These are phyloP conservation scores for Flaveria ramosissima DNA, from an alignment of 129 eudicot species.

Conservation along the genomic window DNA sequence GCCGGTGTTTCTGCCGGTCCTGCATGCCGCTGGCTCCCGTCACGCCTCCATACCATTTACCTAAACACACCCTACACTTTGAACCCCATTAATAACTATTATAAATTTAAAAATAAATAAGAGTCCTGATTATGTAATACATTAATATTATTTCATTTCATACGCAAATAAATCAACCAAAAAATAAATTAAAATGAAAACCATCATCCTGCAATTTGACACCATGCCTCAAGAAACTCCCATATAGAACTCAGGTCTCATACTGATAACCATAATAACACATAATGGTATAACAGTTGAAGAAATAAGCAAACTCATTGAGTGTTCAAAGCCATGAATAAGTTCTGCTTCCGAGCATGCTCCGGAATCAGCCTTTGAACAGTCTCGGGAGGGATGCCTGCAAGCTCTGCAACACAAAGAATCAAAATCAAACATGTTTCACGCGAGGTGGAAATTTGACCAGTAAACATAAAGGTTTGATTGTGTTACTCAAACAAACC, in stretches of 20 bases:
- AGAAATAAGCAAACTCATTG: slow-evolving; percentile 34
- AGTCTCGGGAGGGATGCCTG: slow-evolving; percentile 75
- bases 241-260: slow-evolving; percentile 21
- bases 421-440: background rate
- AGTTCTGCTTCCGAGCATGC: slow-evolving; percentile 90
- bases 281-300: slow-evolving; percentile 12
- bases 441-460: background rate
- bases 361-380: slow-evolving; percentile 82
- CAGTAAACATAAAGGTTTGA: background rate
- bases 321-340: slow-evolving; percentile 86
- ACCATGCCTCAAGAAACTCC: slow-evolving; percentile 14
- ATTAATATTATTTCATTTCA: background rate
- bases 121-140: background rate
- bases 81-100: background rate
- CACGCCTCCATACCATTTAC: too few species aligned
- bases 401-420: slow-evolving; percentile 61
- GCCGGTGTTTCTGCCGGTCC: too few species aligned
- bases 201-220: slow-evolving; percentile 12
- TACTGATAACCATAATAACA: slow-evolving; percentile 6
- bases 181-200: slow-evolving; percentile 19
- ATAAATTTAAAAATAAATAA: background rate
- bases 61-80: too few species aligned
- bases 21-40: too few species aligned
- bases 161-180: background rate
- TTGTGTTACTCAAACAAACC: background rate